Percentiles rank a stretch among this genome's conserved stretches.
These are phyloP conservation scores for Moesziomyces parantarcticus DNA, from an alignment of 1,284 basidiomycete species.

Conservation along the genomic window DNA sequence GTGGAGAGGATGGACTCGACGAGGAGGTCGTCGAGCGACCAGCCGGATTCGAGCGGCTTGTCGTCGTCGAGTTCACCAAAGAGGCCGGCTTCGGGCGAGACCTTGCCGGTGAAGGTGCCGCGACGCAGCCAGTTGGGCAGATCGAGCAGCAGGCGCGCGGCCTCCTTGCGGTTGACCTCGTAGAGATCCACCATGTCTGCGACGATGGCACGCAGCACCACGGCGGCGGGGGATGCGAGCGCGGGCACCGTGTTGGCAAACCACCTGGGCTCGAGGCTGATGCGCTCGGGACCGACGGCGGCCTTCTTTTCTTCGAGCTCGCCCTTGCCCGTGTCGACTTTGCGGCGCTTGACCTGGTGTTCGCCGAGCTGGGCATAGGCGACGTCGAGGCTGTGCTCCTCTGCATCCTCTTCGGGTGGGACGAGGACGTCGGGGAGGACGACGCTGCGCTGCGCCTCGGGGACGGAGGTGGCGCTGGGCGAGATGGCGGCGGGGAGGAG, in stretches of 20 bases:
- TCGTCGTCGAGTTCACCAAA: constrained; percentile 57
- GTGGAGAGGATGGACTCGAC: constrained; percentile 78
- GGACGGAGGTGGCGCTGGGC: constrained; percentile 27
- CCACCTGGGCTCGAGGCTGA: constrained; percentile 55
- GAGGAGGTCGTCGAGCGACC: constrained; percentile 61
- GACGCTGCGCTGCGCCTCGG: constrained; percentile 31
- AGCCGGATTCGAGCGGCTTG: constrained; percentile 63
- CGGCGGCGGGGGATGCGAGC: constrained; percentile 78
- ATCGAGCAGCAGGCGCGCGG: constrained; percentile 85
- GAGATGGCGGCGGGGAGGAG: constrained; percentile 61
- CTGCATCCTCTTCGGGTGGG: constrained; percentile 58
- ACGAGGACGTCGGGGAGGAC: constrained; percentile 56
- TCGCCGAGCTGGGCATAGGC: constrained; percentile 37
- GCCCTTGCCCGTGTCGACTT: constrained; percentile 57
- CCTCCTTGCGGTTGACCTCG: constrained; percentile 96
- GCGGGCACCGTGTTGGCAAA: constrained; percentile 73
- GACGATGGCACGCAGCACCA: constrained; percentile 80
- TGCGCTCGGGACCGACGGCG: constrained; percentile 49
- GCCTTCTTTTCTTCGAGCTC: constrained; percentile 55
- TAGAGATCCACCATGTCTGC: constrained; percentile 90
- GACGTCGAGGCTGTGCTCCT: constrained; percentile 54
- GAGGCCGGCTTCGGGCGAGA: constrained; percentile 48
- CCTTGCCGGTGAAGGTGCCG: constrained; percentile 74
- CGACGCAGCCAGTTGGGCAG: constrained; percentile 84
- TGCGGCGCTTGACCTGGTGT: constrained; percentile 36